Percentiles rank a stretch among this genome's conserved stretches.
phyloP scores from a whole-genome alignment of 495 filamentous ascomycete genomes.

The Poronia punctata region DNA sequence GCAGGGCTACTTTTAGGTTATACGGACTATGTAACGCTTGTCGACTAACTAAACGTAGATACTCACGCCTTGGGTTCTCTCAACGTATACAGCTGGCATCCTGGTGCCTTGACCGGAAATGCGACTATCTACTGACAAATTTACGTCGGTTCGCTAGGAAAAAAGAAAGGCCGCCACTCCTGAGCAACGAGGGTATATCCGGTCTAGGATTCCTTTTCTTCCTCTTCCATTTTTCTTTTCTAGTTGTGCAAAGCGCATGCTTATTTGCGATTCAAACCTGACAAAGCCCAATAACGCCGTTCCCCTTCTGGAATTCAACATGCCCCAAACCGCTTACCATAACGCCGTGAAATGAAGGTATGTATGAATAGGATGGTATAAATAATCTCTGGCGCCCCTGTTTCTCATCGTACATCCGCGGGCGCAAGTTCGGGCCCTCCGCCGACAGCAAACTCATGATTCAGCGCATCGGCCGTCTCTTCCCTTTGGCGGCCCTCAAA shows the following conservation, averaged over 20 bases:
- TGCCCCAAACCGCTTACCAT: slow-evolving; percentile 8
- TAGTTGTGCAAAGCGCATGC: background rate
- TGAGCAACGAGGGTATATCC: no score
- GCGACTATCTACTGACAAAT: no score
- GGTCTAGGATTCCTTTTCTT: no score
- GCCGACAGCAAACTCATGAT: slow-evolving; percentile 48
- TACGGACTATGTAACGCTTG: no score
- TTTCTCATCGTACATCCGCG: slow-evolving; percentile 21
- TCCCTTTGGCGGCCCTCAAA: slow-evolving; percentile 55
- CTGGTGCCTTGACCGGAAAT: no score
- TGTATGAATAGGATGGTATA: slow-evolving; percentile 6
- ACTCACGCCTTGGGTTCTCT: no score
- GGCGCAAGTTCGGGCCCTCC: slow-evolving; percentile 36
- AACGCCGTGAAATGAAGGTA: slow-evolving; percentile 23
- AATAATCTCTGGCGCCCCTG: background rate
- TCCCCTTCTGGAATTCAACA: slow-evolving; percentile 7
- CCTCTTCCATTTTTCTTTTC: no score
- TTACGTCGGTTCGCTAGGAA: no score
- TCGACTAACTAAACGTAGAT: no score
- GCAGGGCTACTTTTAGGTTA: no score
- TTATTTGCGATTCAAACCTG: background rate
- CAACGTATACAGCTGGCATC: no score
- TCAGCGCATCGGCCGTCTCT: slow-evolving; percentile 39
- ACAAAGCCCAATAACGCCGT: slow-evolving; percentile 14
- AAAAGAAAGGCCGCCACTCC: no score